Evolutionary conservation across 306 rosid species (phyloP), one percentile per base, ranked within the genome.

Genomic region (Cucurbita pepo): DNA sequence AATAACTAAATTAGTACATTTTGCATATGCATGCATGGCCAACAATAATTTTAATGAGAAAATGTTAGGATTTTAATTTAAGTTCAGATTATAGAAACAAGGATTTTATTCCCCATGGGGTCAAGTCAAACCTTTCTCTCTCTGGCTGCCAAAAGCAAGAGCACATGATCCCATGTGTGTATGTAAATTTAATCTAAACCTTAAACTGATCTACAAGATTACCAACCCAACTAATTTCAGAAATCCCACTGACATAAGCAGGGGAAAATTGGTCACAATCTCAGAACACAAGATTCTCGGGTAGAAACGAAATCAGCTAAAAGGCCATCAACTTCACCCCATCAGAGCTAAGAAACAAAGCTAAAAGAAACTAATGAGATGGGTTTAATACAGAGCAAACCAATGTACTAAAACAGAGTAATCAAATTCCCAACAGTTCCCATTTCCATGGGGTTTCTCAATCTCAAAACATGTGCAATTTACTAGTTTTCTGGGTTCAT

Each of bases 161-260:
- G 74, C 74, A 69, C 74, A 69, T 69, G 74, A 69, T 25, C 59
- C 59, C 74, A 69, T 69, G 74, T 69, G 74, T 69, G 4, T 58
- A 50, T 48, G 58, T 69, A 69, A 69, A 51, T 15, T 52, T 47
- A 47, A 67, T 34, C 59, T 51, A 51, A 69, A 48, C 73, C 73
- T 69, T 69, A 69, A 69, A 69, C 73, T 69, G 22, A 7, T 69
- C 38, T 51, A 14, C 15, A 22, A 34, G 10, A 50, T 69, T 30
- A 69, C 58, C 56, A 16, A 69, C 13, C 47, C 1, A 69, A 69
- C 18, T 69, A 69, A 34, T 51, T 15, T 50, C 59, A 50, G 22
- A 50, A 51, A 69, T 69, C 59, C 58, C 13, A 48, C 41, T 30
- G 56, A 15, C 34, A 25, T 6, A n/a, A 21, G 9, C 8, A 21